Evolutionary conservation across 768 basidiomycete genomes (phyloP).

Genomic region (Lactarius pseudohatsudake): DNA sequence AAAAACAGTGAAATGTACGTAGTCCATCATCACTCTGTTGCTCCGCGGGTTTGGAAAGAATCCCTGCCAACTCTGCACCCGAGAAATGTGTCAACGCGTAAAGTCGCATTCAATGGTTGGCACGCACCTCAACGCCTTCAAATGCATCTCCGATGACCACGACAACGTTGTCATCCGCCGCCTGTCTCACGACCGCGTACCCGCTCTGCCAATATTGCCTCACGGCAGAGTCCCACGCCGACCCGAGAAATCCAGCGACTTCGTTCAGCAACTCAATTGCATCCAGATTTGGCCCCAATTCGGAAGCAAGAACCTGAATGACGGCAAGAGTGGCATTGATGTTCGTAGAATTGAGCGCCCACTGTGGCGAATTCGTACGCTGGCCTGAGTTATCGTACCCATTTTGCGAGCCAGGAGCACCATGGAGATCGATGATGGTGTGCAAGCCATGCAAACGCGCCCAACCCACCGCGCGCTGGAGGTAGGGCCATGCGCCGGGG

Average conservation of each 20-base stretch:
- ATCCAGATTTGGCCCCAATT: conserved; percentile 57
- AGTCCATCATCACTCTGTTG: conserved; percentile 66
- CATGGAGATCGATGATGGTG: conserved; percentile 77
- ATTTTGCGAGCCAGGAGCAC: conserved; percentile 58
- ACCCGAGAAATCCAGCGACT: conserved; percentile 53
- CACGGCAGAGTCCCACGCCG: conserved; percentile 44
- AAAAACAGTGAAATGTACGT: conserved; percentile 40
- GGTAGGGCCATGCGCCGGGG: conserved; percentile 66
- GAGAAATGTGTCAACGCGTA: conserved; percentile 2
- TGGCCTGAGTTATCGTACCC: conserved; percentile 80
- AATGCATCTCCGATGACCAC: conserved; percentile 78
- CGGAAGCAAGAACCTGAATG: conserved; percentile 51
- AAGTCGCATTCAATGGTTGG: not conserved
- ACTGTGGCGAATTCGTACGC: conserved; percentile 52
- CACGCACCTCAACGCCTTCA: conserved; percentile 51
- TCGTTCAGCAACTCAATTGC: conserved; percentile 73
- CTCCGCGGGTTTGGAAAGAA: conserved; percentile 55
- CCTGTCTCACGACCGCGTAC: conserved; percentile 56
- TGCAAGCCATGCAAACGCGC: conserved; percentile 61
- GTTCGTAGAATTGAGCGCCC: conserved; percentile 48
- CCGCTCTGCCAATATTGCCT: conserved; percentile 59
- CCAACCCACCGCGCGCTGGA: conserved; percentile 62
- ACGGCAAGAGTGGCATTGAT: conserved; percentile 60
- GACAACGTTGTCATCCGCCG: conserved; percentile 46
- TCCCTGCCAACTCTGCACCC: conserved; percentile 52